Evolutionary conservation across 139 green algal species (phyloP), one percentile per base, ranked within the genome.

Genomic region (Auxenochlorella protothecoides): DNA sequence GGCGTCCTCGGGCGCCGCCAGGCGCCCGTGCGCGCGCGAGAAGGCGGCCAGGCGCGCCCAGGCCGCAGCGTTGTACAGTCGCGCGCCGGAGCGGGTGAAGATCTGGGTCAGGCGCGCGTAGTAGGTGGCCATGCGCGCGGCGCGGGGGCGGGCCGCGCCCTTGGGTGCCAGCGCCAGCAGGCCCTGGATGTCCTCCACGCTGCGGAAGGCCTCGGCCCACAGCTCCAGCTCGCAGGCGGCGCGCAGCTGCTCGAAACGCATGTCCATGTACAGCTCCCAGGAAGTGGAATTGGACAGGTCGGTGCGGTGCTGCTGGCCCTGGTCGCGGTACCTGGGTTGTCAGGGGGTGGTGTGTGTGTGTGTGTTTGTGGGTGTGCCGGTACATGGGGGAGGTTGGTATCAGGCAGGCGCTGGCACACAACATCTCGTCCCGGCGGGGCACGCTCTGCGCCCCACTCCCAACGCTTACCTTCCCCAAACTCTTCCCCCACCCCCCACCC

Each of bases 161-260:
- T 76, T 76, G 52, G 74, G 74, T 15, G 74, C 68, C 54, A 96
- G 80, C n/a, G 78, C 67, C 27, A 96, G 87, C 53, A 99, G 87
- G 55, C 84, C 84, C 80, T 97, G 87, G 77, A 99, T 97, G 81
- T 99, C 95, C 87, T 99, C 95, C 65, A 99, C 90, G n/a, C 81
- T 90, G 63, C 95, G 84, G 85, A 99, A 99, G 2, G 95, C 95
- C 85, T 99, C 95, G 15, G 93, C 92, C 95, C 95, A 99, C 81
- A 99, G 86, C 83, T 93, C 92, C 72, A 99, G 86, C 68, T 97
- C 89, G 73, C 91, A 96, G 27, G 65, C 75, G 12, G 60, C 74
- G 52, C 77, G 62, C 74, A 94, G 86, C 85, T 94, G 93, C 84
- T 98, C 92, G 79, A 99, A 99, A 66, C 95, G 87, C 7, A 92